Evolutionary conservation across 148 eudicot genomes (phyloP).

Genomic region (Vaccinium vitisidaea): DNA sequence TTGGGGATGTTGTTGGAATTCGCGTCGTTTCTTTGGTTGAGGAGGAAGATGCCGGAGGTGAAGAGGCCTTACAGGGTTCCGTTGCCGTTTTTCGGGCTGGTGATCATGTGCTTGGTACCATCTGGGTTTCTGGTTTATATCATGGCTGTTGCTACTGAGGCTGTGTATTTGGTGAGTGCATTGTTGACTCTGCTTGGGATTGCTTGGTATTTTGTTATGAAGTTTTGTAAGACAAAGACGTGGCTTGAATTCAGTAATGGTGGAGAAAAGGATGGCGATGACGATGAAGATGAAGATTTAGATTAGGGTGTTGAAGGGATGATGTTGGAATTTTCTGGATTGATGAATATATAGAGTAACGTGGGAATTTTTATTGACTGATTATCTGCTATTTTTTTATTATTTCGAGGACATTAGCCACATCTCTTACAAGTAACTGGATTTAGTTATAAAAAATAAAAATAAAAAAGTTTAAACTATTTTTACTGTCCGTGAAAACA

Average conservation of each 20-base stretch:
- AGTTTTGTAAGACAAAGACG: constrained; percentile 29
- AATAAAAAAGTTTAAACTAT: no score
- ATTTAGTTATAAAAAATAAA: background rate
- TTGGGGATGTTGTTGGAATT: constrained; percentile 32
- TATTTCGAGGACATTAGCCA: background rate
- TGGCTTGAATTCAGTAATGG: constrained; percentile 29
- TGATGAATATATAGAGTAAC: background rate
- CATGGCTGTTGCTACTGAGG: constrained; percentile 37
- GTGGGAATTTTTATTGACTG: background rate
- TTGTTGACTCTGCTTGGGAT: constrained; percentile 38
- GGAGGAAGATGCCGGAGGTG: constrained; percentile 19
- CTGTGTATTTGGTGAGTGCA: constrained; percentile 36
- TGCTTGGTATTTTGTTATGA: constrained; percentile 44
- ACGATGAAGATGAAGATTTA: background rate
- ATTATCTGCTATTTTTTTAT: background rate
- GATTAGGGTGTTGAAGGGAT: constrained; percentile 3
- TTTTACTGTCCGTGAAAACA: no score
- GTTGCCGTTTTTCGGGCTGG: constrained; percentile 33
- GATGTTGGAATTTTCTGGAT: background rate
- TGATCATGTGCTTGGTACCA: constrained; percentile 52
- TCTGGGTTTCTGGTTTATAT: constrained; percentile 45
- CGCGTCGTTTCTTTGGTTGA: constrained; percentile 17
- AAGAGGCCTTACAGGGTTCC: constrained; percentile 49
- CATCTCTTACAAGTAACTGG: background rate
- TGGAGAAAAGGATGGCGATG: constrained; percentile 11